Conservation (phyloP, 169 alveolate species). For the Plasmodium vinckei region DNA sequence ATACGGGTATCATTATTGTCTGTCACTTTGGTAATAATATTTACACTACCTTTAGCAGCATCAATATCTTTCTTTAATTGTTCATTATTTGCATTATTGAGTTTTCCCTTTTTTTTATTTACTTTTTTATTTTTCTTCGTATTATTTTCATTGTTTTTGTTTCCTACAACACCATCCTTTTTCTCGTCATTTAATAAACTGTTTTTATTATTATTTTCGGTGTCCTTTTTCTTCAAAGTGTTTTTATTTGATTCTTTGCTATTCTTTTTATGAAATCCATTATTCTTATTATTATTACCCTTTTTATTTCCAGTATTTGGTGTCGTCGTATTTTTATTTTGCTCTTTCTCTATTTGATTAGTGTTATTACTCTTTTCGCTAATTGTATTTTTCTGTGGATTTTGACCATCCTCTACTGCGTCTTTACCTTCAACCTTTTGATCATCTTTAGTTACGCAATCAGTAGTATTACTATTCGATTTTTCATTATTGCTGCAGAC, state of each 20-base stretch:
- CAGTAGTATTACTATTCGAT: neutral
- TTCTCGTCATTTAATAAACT: neutral
- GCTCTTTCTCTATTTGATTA: conserved; percentile 2
- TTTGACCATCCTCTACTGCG: neutral
- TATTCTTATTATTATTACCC: neutral
- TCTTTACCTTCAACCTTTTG: conserved; percentile 2
- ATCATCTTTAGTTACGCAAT: neutral
- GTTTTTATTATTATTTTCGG: neutral
- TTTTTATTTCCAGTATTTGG: neutral
- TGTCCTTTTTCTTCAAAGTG: neutral
- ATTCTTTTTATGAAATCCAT: neutral
- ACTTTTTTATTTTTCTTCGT: conserved; percentile 8
- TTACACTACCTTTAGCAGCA: neutral
- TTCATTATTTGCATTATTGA: neutral
- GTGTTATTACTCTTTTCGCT: conserved; percentile 7
- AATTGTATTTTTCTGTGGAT: neutral
- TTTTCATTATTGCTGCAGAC: neutral
- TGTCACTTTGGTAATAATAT: neutral
- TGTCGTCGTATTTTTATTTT: neutral
- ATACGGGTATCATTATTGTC: neutral
- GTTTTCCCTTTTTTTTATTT: conserved; percentile 17
- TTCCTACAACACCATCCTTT: neutral
- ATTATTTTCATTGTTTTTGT: neutral
- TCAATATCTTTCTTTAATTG: neutral
- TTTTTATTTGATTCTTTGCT: neutral